Percentiles rank a stretch among this genome's conserved stretches.
phyloP scores from a whole-genome alignment of 805 yeast species.

The Candida vartiovaarae region DNA sequence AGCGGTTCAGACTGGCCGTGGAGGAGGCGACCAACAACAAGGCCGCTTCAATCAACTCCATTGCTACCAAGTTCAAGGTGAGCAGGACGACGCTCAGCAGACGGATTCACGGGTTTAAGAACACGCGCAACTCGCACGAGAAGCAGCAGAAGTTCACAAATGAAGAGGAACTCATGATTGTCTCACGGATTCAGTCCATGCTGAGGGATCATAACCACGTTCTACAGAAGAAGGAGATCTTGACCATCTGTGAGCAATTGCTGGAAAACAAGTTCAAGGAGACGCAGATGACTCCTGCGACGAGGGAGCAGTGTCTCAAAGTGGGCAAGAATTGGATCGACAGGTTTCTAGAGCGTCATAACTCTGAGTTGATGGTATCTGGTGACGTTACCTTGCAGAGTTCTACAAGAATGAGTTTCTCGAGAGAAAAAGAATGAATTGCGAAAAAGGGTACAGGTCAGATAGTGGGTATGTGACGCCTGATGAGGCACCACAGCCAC shows the following conservation, averaged over 20 bases:
- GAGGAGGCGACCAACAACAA: constrained; percentile 22
- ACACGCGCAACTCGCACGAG: constrained; percentile 24
- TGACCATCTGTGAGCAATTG: constrained; percentile 19
- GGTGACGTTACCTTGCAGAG: constrained; percentile 17
- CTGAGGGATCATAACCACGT: constrained; percentile 18
- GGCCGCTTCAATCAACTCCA: constrained; percentile 23
- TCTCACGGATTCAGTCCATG: constrained; percentile 15
- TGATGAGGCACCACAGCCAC: constrained; percentile 9
- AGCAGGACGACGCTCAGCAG: constrained; percentile 23
- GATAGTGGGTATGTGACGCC: constrained; percentile 5
- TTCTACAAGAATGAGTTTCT: constrained; percentile 23
- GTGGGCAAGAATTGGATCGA: constrained; percentile 27
- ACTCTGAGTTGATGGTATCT: constrained; percentile 20
- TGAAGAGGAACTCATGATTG: constrained; percentile 21
- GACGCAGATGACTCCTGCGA: constrained; percentile 4
- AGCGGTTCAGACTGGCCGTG: constrained; percentile 22
- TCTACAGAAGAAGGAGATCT: constrained; percentile 22
- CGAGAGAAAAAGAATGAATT: constrained; percentile 20
- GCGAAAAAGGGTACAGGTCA: constrained; percentile 16
- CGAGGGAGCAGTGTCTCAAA: constrained; percentile 14
- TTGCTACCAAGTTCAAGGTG: constrained; percentile 23
- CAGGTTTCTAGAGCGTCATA: constrained; percentile 24
- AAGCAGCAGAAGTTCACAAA: constrained; percentile 25
- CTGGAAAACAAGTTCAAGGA: constrained; percentile 18
- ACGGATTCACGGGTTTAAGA: constrained; percentile 24